Conservation (phyloP, 2,329 filamentous ascomycete species). For the Cytospora piceicola region DNA sequence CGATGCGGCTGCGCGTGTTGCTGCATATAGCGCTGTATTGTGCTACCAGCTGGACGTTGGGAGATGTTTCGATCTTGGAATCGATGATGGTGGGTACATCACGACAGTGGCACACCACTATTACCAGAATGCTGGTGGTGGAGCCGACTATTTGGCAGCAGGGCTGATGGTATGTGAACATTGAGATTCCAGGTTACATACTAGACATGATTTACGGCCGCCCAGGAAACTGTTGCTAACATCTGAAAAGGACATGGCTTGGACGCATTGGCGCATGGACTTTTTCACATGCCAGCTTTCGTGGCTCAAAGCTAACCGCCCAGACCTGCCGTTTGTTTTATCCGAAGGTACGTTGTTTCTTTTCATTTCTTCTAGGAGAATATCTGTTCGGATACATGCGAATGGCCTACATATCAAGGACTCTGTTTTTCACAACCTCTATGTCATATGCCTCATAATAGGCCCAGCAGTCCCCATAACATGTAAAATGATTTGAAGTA, state of each 20-base stretch:
- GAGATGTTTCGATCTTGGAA: slow-evolving; percentile 39
- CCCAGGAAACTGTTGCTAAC: neutral
- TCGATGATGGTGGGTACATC: slow-evolving; percentile 38
- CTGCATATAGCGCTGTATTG: slow-evolving; percentile 29
- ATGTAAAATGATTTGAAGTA: neutral
- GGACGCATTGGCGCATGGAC: slow-evolving; percentile 30
- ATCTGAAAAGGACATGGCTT: slow-evolving; percentile 31
- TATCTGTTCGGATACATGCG: too few species aligned
- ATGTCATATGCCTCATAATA: too few species aligned
- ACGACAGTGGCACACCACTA: slow-evolving; percentile 43
- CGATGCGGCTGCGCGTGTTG: slow-evolving; percentile 38
- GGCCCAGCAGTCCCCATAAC: neutral
- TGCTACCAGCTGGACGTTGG: slow-evolving; percentile 37
- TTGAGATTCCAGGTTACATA: neutral
- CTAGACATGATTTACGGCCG: neutral
- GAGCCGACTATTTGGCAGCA: slow-evolving; percentile 6
- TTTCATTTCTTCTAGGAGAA: neutral
- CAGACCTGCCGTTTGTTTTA: slow-evolving; percentile 40
- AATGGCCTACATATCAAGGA: neutral
- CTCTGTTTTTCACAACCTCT: too few species aligned
- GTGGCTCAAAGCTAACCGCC: slow-evolving; percentile 38
- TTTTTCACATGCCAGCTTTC: slow-evolving; percentile 37
- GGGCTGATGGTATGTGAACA: neutral
- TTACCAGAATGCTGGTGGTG: slow-evolving; percentile 40
- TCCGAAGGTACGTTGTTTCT: slow-evolving; percentile 33